Base-by-base conservation (phyloP, 1,284 basidiomycete species). In the Tylopilus sp. region DNA sequence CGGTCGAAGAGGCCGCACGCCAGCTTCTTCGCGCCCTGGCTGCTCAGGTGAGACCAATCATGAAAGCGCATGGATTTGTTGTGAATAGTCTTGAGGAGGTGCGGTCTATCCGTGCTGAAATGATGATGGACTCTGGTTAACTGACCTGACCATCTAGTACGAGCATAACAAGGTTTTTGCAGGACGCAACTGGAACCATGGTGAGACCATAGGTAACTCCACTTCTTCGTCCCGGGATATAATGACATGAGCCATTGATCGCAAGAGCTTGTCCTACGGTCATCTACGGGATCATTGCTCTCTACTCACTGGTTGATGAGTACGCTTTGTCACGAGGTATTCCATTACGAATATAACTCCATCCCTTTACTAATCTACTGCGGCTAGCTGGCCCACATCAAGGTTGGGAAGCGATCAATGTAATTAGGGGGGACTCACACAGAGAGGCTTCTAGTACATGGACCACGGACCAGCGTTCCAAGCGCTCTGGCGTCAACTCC, bases 31-130 rank as follows among this genome's bases (percentile, higher is more conserved):
- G 85, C 12, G 85, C 86, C 6, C 69, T 91, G 31, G 88, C 87
- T 0, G 89, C 88, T 5, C 88, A 91, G 68, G 84, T 91, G 28
- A 76, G 78, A 55, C 89, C 89, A 4, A 63, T 90, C 26, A 91
- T 91, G 88, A 88, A 88, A 59, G 68, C 73, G 2, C 82, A 89
- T 56, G 87, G 86, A 0, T 85, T 89, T 57, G 66, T 60, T 1
- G 77, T 90, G 16, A 91, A 90, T 58, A 86, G 82, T 53, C 71
- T 91, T 19, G 88, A 90, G 70, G 88, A 90, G 79, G 88, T 86
- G 59, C 39, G 72, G 55, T 40, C 36, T 13, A 41, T 39, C 10
- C 16, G n/a, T 34, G 23, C 26, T 11, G 18, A 31, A 21, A 31
- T 31, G 33, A 41, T 29, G 33, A 43, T 26, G 29, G 33, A 16